A percentile compares a stretch with the other conserved stretches of the same genome.
phyloP scores from a whole-genome alignment of 192 early-diverging fungal genomes.

The Dimargaris cristalligena region DNA sequence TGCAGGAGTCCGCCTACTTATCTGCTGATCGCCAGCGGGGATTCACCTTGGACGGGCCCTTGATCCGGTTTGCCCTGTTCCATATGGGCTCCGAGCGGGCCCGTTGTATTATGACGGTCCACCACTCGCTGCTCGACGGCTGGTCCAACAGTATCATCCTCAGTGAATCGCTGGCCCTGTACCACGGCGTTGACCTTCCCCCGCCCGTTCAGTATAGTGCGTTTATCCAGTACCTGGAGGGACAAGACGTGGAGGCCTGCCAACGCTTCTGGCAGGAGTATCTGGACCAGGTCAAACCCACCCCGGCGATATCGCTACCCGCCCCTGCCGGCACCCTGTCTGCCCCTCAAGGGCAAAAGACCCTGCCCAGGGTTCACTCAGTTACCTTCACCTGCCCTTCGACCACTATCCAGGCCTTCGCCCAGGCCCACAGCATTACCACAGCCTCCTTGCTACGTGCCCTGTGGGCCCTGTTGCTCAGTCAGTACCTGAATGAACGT shows the following conservation, averaged over 20 bases:
- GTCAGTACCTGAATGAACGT: not conserved
- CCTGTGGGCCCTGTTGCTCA: not conserved
- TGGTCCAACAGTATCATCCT: not conserved
- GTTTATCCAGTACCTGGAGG: not conserved
- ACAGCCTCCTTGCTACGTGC: not conserved
- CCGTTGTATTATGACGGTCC: not conserved
- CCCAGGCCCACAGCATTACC: not conserved
- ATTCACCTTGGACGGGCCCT: not conserved
- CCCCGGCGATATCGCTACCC: constrained; percentile 3
- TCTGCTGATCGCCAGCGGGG: not conserved
- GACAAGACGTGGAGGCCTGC: not conserved
- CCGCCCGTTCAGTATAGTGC: not conserved
- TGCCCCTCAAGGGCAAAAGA: no score
- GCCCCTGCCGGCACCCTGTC: not conserved
- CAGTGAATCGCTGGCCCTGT: not conserved
- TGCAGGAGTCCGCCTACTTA: not conserved
- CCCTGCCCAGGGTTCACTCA: no score
- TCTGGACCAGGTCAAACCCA: not conserved
- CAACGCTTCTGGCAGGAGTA: not conserved
- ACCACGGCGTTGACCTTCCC: not conserved
- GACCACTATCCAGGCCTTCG: not conserved
- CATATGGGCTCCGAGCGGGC: not conserved
- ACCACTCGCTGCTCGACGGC: not conserved
- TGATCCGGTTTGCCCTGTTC: not conserved
- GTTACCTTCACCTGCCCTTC: not conserved